Evolutionary conservation across 495 filamentous ascomycete genomes (phyloP).

Genomic region (Neurospora sp.): DNA sequence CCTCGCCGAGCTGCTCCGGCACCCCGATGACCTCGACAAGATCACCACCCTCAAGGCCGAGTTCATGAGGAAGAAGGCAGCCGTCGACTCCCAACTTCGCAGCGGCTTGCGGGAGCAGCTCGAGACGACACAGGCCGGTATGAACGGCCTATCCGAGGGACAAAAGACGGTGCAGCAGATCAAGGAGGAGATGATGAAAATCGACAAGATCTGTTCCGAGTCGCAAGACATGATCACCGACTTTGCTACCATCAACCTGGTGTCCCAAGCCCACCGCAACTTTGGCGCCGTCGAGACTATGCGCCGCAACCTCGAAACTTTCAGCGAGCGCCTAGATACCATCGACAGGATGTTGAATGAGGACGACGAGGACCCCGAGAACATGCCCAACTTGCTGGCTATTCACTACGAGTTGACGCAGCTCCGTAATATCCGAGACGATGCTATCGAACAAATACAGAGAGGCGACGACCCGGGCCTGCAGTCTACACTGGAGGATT

Average conservation of each 20-base stretch:
- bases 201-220: constrained; percentile 94
- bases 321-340: constrained; percentile 62
- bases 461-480: constrained; percentile 61
- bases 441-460: constrained; percentile 89
- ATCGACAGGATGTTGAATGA: constrained; percentile 66
- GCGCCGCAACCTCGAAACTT: constrained; percentile 78
- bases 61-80: constrained; percentile 87
- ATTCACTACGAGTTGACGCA: constrained; percentile 87
- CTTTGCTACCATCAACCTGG: constrained; percentile 91
- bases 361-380: constrained; percentile 75
- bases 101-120: constrained; percentile 81
- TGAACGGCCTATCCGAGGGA: constrained; percentile 74
- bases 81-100: constrained; percentile 80
- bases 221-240: constrained; percentile 92
- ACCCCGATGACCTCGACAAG: constrained; percentile 89
- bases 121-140: constrained; percentile 83
- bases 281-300: constrained; percentile 87
- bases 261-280: constrained; percentile 88
- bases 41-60: constrained; percentile 82
- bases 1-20: constrained; percentile 63
- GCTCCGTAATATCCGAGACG: constrained; percentile 85
- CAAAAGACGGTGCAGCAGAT: constrained; percentile 80
- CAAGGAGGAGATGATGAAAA: constrained; percentile 96
- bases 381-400: constrained; percentile 82
- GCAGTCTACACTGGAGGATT: constrained; percentile 72